Conservation (phyloP, 257 asterid species). For the Solanum pimpinellifolium region DNA sequence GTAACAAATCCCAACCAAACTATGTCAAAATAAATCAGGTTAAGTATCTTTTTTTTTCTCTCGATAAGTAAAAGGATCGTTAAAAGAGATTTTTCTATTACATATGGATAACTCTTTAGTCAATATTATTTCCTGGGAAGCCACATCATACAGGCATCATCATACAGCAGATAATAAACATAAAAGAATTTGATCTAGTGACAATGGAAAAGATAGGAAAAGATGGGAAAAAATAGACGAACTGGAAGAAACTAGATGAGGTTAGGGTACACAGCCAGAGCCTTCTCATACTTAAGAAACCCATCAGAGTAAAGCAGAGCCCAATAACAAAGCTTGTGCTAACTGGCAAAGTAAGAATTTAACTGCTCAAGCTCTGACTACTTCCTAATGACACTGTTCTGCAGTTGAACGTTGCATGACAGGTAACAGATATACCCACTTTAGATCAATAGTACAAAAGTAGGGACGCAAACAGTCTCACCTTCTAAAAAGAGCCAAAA, state of each 20-base stretch:
- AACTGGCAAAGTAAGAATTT: neutral
- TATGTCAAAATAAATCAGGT: neutral
- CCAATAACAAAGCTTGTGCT: neutral
- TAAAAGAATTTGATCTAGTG: neutral
- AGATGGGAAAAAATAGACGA: neutral
- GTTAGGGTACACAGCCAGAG: neutral
- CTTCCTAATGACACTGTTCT: neutral
- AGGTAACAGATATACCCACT: neutral
- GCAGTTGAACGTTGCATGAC: neutral
- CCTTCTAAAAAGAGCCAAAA: neutral
- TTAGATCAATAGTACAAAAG: neutral
- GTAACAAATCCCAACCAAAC: neutral
- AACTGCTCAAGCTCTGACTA: neutral
- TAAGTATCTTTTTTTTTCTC: neutral
- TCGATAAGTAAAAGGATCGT: neutral
- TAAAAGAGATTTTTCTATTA: neutral
- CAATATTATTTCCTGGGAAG: neutral
- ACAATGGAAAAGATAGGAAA: neutral
- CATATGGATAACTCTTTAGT: neutral
- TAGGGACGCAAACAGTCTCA: neutral
- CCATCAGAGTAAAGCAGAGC: neutral
- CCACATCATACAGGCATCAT: neutral
- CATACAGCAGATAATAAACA: neutral
- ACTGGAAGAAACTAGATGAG: neutral
- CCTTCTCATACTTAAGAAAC: neutral